Conservation (phyloP, 2,329 filamentous ascomycete genomes). For the Microcyclospora tardicrescens region DNA sequence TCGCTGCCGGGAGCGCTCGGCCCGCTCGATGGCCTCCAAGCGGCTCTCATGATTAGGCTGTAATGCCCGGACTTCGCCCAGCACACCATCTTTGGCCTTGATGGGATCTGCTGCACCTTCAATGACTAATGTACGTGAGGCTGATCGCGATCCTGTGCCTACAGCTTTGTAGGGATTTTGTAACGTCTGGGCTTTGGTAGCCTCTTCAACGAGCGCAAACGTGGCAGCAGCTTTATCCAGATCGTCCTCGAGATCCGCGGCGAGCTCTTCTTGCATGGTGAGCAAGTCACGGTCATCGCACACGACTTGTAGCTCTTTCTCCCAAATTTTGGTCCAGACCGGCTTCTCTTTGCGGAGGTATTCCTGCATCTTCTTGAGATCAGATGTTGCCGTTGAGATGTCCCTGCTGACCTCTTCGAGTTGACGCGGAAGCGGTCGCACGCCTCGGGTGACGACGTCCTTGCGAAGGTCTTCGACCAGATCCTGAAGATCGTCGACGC, state of each 20-base stretch:
- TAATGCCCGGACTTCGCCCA: constrained; percentile 85
- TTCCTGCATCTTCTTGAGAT: constrained; percentile 88
- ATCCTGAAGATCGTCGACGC: constrained; percentile 95
- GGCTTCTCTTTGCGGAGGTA: constrained; percentile 87
- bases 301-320: constrained; percentile 89
- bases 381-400: constrained; percentile 64
- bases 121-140: constrained; percentile 16
- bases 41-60: constrained; percentile 89
- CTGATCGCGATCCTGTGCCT: constrained; percentile 23
- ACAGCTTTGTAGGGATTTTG: constrained; percentile 41
- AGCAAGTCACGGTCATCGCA: constrained; percentile 92
- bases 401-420: constrained; percentile 83
- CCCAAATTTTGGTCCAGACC: constrained; percentile 98
- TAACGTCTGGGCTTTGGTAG: constrained; percentile 88
- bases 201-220: constrained; percentile 89
- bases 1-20: constrained; percentile 78
- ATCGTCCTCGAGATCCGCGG: constrained; percentile 84
- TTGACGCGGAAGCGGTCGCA: constrained; percentile 79
- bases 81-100: constrained; percentile 77
- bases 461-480: constrained; percentile 92
- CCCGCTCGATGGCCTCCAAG: constrained; percentile 91
- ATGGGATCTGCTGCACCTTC: constrained; percentile 52
- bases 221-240: constrained; percentile 89
- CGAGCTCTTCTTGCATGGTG: constrained; percentile 90
- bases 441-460: constrained; percentile 85